These are phyloP conservation scores for Monosporozyma unispora DNA, from an alignment of 805 yeast genomes.

Conservation along the genomic window DNA sequence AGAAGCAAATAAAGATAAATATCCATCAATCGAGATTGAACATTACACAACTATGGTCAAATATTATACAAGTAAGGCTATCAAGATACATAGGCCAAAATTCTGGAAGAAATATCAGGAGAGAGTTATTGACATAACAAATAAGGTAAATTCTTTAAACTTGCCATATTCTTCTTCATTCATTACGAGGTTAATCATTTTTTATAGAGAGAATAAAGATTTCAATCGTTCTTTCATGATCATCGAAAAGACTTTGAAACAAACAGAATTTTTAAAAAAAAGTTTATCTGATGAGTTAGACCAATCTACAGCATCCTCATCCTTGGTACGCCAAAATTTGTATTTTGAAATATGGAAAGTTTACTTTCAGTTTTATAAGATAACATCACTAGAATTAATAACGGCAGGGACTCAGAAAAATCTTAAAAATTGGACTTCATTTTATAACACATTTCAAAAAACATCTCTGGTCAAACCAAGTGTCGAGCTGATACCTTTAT, in stretches of 20 bases:
- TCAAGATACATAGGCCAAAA: not conserved
- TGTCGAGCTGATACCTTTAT: constrained; percentile 5
- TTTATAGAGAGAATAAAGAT: constrained; percentile 25
- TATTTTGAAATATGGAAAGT: constrained; percentile 30
- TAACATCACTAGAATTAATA: constrained; percentile 8
- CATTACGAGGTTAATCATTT: constrained; percentile 32
- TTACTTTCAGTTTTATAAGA: constrained; percentile 15
- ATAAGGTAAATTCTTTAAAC: constrained; percentile 24
- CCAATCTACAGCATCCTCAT: constrained; percentile 1
- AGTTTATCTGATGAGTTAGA: not conserved
- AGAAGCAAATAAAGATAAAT: not conserved
- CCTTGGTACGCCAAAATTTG: constrained; percentile 13
- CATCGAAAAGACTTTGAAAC: constrained; percentile 24
- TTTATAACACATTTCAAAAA: constrained; percentile 8
- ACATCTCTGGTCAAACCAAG: not conserved
- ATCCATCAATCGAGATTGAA: not conserved
- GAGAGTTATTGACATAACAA: constrained; percentile 26
- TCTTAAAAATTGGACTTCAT: constrained; percentile 2
- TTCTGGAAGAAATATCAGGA: not conserved
- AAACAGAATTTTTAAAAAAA: constrained; percentile 12
- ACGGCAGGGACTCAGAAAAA: constrained; percentile 7
- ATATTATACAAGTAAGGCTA: constrained; percentile 19
- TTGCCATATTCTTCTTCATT: constrained; percentile 31
- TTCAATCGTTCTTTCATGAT: constrained; percentile 28
- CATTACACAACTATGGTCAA: constrained; percentile 35